phyloP scores from a whole-genome alignment of 768 basidiomycete genomes.

The Sistotremastrum suecicum region DNA sequence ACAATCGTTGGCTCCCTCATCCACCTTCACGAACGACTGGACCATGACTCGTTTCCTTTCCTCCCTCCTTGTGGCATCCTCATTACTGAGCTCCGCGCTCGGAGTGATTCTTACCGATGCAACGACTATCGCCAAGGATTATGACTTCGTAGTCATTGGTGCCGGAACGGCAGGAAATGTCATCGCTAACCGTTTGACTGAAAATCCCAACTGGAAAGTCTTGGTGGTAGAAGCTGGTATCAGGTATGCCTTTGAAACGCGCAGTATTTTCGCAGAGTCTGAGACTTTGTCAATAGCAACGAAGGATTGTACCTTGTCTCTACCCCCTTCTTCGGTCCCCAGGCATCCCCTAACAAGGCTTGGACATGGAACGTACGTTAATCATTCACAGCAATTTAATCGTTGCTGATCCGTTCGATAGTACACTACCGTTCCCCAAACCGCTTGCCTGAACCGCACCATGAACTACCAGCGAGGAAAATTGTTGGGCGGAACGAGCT shows the following conservation, averaged over 20 bases:
- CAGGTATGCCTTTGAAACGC: neutral
- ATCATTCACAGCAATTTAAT: no score
- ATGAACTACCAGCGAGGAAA: slow-evolving; percentile 2
- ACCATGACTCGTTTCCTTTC: no score
- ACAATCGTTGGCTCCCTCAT: no score
- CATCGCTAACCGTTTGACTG: slow-evolving; percentile 8
- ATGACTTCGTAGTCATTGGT: no score
- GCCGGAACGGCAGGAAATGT: slow-evolving; percentile 8
- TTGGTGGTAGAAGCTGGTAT: slow-evolving; percentile 3
- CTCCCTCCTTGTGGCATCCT: no score
- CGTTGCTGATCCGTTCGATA: neutral
- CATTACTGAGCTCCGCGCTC: no score
- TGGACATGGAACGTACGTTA: no score
- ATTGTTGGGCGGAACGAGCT: slow-evolving; percentile 5
- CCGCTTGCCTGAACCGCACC: neutral
- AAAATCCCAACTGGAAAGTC: slow-evolving; percentile 1
- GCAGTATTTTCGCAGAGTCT: no score
- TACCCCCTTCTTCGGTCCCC: neutral
- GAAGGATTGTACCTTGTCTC: neutral
- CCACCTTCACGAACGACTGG: no score
- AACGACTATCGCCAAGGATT: no score
- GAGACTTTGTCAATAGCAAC: neutral
- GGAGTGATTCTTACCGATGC: no score
- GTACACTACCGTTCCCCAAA: slow-evolving; percentile 2
- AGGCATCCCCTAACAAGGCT: neutral